A percentile compares a stretch with the other conserved stretches of the same genome.
phyloP scores from a whole-genome alignment of 148 eudicot genomes.

The Amaranthus hypochondriacus region DNA sequence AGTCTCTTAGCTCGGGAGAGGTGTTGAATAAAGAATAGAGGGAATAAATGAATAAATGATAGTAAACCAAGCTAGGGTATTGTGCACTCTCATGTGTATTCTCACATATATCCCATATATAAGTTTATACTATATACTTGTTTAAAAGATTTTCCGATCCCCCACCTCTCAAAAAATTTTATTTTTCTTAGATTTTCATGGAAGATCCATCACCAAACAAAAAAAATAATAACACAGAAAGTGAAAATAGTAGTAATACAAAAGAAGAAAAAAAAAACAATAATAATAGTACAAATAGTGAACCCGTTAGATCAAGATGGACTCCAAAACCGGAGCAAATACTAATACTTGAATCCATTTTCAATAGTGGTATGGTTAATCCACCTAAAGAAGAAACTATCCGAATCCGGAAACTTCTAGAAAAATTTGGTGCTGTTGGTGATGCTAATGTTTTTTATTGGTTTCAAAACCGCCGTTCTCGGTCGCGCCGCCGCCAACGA shows the following conservation, averaged over 20 bases:
- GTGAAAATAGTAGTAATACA: neutral
- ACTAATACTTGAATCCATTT: conserved; percentile 75
- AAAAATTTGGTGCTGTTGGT: conserved; percentile 77
- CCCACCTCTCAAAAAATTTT: neutral
- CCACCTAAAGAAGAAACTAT: conserved; percentile 87
- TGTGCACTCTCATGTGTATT: conserved; percentile 24
- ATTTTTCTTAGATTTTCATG: conserved; percentile 9
- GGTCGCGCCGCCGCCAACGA: conserved; percentile 74
- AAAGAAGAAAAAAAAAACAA: neutral
- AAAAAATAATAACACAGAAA: neutral
- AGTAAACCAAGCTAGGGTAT: conserved; percentile 15
- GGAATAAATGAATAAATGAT: no score
- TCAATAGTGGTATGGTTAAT: conserved; percentile 89
- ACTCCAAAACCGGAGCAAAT: conserved; percentile 89
- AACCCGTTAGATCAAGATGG: conserved; percentile 79
- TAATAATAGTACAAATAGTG: neutral
- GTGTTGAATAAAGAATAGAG: no score
- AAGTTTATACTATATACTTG: conserved; percentile 10
- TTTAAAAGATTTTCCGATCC: neutral
- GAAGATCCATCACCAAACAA: conserved; percentile 15
- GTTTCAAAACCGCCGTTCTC: conserved; percentile 89
- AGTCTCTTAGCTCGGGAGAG: no score
- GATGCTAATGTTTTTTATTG: conserved; percentile 94
- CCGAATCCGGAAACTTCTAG: conserved; percentile 60
- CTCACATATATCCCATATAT: neutral